A percentile compares a stretch with the other conserved stretches of the same genome.
Conservation (phyloP, 345 rosid genomes). For the Salix dunnii region DNA sequence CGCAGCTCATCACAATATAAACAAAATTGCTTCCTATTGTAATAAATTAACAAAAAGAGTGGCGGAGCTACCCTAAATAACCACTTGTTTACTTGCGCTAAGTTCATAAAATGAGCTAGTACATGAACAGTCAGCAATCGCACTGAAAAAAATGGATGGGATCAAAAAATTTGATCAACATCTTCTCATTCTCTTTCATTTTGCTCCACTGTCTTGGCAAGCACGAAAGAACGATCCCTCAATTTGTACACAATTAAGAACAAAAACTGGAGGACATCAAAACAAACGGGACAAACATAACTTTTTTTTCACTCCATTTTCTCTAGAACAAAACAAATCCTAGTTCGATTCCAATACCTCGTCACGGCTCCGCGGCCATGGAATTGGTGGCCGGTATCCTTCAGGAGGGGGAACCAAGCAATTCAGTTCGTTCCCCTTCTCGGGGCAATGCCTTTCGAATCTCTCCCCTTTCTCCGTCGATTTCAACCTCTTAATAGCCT, state of each 20-base stretch:
- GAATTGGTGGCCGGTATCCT: constrained; percentile 66
- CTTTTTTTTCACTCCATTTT: background rate
- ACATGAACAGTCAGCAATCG: too few species aligned
- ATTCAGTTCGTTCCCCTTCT: constrained; percentile 55
- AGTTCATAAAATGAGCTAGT: background rate
- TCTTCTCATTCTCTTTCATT: background rate
- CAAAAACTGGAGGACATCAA: background rate
- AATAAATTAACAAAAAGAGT: background rate
- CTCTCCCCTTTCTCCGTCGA: constrained; percentile 75
- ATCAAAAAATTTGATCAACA: too few species aligned
- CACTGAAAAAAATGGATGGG: too few species aligned
- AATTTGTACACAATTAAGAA: background rate
- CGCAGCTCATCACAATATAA: background rate
- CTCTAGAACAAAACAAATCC: background rate
- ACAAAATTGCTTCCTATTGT: background rate
- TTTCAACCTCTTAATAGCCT: constrained; percentile 57
- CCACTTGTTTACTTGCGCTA: background rate
- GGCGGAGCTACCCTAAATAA: background rate
- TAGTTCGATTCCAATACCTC: constrained; percentile 47
- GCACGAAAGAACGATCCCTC: background rate
- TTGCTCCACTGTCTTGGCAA: background rate
- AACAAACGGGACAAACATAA: background rate
- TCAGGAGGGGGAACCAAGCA: constrained; percentile 76
- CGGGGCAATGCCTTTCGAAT: constrained; percentile 86
- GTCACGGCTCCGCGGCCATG: constrained; percentile 94